A percentile compares a stretch with the other conserved stretches of the same genome.
These are phyloP conservation scores for Leucoagaricus sp. DNA, from an alignment of 1,284 basidiomycete species.

Conservation along the genomic window DNA sequence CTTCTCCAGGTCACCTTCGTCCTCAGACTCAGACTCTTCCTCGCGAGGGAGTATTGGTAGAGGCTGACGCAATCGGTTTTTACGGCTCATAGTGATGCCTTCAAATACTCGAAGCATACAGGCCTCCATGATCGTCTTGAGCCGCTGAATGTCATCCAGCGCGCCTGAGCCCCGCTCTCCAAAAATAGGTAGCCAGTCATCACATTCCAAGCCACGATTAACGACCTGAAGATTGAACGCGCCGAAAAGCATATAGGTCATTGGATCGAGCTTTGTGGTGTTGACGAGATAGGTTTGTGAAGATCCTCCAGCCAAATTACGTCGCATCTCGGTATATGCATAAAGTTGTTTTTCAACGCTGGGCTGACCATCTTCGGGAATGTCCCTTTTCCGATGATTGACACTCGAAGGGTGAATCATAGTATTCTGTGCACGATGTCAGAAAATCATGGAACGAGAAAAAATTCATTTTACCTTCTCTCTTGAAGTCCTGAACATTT, in stretches of 20 bases:
- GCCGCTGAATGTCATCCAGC: slow-evolving; percentile 82
- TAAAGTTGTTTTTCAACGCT: slow-evolving; percentile 74
- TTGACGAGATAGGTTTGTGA: slow-evolving; percentile 75
- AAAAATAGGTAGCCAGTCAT: slow-evolving; percentile 88
- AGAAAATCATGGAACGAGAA: slow-evolving; percentile 10
- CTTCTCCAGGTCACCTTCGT: slow-evolving; percentile 50
- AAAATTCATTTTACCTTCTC: slow-evolving; percentile 70
- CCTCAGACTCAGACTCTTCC: slow-evolving; percentile 63
- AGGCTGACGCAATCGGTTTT: slow-evolving; percentile 32
- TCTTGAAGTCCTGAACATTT: slow-evolving; percentile 78
- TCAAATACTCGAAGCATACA: slow-evolving; percentile 93
- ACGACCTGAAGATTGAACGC: slow-evolving; percentile 77
- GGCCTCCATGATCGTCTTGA: slow-evolving; percentile 82
- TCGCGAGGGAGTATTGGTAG: slow-evolving; percentile 46
- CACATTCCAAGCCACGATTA: slow-evolving; percentile 78
- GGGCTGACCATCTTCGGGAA: slow-evolving; percentile 35
- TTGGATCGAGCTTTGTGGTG: slow-evolving; percentile 86
- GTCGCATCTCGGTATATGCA: slow-evolving; percentile 86
- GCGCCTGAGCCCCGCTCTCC: slow-evolving; percentile 65
- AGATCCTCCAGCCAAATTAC: slow-evolving; percentile 63
- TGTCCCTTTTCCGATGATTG: slow-evolving; percentile 73
- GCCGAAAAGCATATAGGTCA: slow-evolving; percentile 93
- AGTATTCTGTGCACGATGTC: slow-evolving; percentile 46
- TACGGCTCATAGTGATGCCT: slow-evolving; percentile 65
- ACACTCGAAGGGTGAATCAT: slow-evolving; percentile 89